Base-by-base conservation (phyloP, 345 rosid genomes). In the Cochlearia excelsa region DNA sequence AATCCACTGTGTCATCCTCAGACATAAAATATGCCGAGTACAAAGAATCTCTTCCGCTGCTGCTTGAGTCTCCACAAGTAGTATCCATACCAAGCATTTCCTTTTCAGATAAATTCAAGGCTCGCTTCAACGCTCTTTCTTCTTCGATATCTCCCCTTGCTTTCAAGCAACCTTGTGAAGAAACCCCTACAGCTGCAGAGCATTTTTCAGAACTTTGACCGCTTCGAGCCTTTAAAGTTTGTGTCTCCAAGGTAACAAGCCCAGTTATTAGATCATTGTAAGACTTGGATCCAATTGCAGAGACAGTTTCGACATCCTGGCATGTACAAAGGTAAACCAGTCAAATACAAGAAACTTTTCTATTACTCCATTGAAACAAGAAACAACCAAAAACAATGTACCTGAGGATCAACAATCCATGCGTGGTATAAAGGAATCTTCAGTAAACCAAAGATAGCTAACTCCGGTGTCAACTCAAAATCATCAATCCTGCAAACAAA, bases 341-440 rank as follows among this genome's bases (percentile, higher is more conserved):
- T 37, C 40, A n/a, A 37, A 37, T 6, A 37, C 40, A 4, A 5
- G 3, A 37, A 37, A 37, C 4, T 37, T 37, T 57, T 8, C 6
- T 1, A 37, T 4, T 4, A 6, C 6, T 37, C 35, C 35, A 5
- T 31, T 31, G 35, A 31, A 31, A 31, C 35, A 31, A n/a, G n/a
- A n/a, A n/a, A n/a, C 4, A 66, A 28, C 9, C 10, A 27, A 56
- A 54, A 55, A 49, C 31, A 47, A 55, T 66, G 76, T 79, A 87
- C 99, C 94, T 83, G 95, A 51, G 93, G 83, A 84, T 94, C 97
- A 72, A 86, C 95, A 65, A 94, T 90, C 99, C 99, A 94, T 69
- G 96, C 99, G 78, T 94, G 99, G 74, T 80, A 90, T 11, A 90
- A 63, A 45, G 95, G 96, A 73, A 94, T 90, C 81, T 87, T 95